These are phyloP conservation scores for Chrysanthemum lavandulifolium DNA, from an alignment of 129 eudicot genomes.

Conservation along the genomic window DNA sequence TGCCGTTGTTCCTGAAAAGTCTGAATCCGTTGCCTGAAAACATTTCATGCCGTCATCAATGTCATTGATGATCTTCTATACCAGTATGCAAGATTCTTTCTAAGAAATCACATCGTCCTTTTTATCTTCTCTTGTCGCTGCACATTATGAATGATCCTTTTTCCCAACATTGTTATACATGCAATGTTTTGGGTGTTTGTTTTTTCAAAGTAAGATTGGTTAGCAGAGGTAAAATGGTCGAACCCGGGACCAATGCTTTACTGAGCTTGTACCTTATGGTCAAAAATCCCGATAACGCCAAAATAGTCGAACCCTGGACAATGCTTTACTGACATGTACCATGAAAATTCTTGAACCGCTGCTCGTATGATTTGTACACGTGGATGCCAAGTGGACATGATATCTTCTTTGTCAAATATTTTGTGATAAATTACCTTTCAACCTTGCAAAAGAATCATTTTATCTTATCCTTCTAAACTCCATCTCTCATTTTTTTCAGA, in stretches of 20 bases:
- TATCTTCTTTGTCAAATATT: too few relatives aligned
- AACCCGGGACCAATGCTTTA: not conserved
- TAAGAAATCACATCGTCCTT: slow-evolving; percentile 19
- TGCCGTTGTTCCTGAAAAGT: slow-evolving; percentile 33
- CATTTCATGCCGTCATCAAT: slow-evolving; percentile 2
- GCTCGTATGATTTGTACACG: too few relatives aligned
- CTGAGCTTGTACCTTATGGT: not conserved
- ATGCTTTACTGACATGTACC: not conserved
- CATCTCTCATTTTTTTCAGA: too few relatives aligned
- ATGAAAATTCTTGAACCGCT: not conserved
- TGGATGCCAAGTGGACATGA: too few relatives aligned
- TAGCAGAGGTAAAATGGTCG: not conserved
- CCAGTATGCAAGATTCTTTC: slow-evolving; percentile 23
- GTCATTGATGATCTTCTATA: slow-evolving; percentile 23
- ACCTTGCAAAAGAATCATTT: too few relatives aligned
- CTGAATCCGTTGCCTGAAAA: slow-evolving; percentile 27
- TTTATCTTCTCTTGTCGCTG: slow-evolving; percentile 16
- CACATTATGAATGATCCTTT: not conserved
- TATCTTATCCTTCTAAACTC: too few relatives aligned
- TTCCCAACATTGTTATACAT: not conserved
- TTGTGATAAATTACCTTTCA: too few relatives aligned
- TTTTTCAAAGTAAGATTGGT: not conserved
- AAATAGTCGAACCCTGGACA: too few relatives aligned
- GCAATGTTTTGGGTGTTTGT: slow-evolving; percentile 8
- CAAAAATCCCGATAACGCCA: too few relatives aligned